A percentile compares a stretch with the other conserved stretches of the same genome.
These are phyloP conservation scores for Citrus maxima DNA, from an alignment of 345 rosid genomes.

Conservation along the genomic window DNA sequence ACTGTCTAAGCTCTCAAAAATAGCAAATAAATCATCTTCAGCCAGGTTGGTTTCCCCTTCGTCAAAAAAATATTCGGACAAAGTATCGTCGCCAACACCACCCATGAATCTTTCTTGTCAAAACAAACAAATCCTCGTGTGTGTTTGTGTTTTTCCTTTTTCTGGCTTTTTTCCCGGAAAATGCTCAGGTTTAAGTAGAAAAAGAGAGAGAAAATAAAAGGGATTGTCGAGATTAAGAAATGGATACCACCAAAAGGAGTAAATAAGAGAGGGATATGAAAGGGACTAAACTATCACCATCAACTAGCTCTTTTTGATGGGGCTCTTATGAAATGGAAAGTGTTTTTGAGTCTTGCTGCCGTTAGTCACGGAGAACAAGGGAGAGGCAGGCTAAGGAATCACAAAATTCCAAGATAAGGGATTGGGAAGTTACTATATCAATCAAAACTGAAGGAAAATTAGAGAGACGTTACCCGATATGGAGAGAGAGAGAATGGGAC, in stretches of 20 bases:
- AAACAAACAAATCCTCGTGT: constrained; percentile 1
- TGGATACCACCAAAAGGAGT: constrained; percentile 30
- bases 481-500: neutral
- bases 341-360: neutral
- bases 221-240: constrained; percentile 27
- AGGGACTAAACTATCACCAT: constrained; percentile 70
- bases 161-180: neutral
- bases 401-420: constrained; percentile 10
- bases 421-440: constrained; percentile 1
- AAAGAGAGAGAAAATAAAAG: neutral
- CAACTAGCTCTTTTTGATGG: constrained; percentile 19
- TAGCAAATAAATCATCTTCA: constrained; percentile 72
- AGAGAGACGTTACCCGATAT: neutral
- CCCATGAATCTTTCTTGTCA: constrained; percentile 1
- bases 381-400: neutral
- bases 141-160: neutral
- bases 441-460: constrained; percentile 5
- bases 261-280: constrained; percentile 40
- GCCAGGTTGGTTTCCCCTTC: constrained; percentile 49
- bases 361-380: constrained; percentile 1
- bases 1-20: constrained; percentile 70
- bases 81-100: constrained; percentile 13
- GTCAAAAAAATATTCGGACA: constrained; percentile 43
- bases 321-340: neutral
- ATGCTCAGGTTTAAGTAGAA: constrained; percentile 9